A percentile compares a stretch with the other conserved stretches of the same genome.
These are phyloP conservation scores for Quercus parvula DNA, from an alignment of 306 rosid genomes.

Conservation along the genomic window DNA sequence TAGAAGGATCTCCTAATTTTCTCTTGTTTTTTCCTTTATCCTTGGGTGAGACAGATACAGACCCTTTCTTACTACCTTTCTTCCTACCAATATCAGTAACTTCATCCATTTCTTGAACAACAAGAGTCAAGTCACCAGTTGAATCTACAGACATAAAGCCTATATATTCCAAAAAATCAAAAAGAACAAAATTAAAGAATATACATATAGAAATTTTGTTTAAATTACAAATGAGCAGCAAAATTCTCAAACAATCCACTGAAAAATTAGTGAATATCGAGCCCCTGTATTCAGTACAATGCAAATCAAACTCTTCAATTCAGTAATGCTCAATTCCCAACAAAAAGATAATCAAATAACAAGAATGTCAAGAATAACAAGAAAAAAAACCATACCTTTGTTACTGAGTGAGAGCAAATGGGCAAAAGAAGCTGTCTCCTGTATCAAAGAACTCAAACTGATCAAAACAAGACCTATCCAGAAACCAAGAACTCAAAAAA, in stretches of 20 bases:
- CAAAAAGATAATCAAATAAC: neutral
- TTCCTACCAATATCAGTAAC: constrained; percentile 16
- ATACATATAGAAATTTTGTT: neutral
- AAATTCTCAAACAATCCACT: constrained; percentile 1
- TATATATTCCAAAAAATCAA: neutral
- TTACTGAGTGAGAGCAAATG: neutral
- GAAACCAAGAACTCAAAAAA: constrained; percentile 1
- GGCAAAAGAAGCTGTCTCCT: constrained; percentile 13
- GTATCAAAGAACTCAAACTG: neutral
- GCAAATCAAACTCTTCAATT: constrained; percentile 6
- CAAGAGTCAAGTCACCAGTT: constrained; percentile 11
- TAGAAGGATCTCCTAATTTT: constrained; percentile 26
- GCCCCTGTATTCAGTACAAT: neutral
- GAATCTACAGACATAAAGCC: constrained; percentile 22
- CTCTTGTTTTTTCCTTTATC: constrained; percentile 36
- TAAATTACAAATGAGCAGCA: neutral
- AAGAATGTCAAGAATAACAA: neutral
- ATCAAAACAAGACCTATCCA: constrained; percentile 11
- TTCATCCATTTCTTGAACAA: constrained; percentile 31
- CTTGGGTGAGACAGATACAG: neutral
- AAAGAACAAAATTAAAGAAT: neutral
- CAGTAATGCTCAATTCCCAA: neutral
- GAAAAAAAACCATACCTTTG: constrained; percentile 22
- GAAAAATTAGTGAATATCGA: neutral
- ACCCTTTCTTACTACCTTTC: neutral